These are phyloP conservation scores for Kazachstania psychrophila DNA, from an alignment of 805 yeast species.

Conservation along the genomic window DNA sequence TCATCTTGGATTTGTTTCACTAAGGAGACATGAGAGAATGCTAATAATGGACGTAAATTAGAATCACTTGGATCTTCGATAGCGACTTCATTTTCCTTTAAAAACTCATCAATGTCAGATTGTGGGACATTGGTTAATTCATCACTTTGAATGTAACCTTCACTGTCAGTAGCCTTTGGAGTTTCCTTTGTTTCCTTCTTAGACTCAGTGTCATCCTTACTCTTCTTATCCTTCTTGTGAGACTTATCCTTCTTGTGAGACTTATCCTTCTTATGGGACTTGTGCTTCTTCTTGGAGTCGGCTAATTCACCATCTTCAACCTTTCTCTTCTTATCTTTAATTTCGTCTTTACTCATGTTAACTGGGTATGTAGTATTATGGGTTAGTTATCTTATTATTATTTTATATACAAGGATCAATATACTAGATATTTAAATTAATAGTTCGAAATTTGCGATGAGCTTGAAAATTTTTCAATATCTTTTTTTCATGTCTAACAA, in stretches of 20 bases:
- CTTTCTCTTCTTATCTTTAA: constrained; percentile 34
- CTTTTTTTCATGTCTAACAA: not conserved
- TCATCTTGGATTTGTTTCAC: constrained; percentile 49
- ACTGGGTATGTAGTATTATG: not conserved
- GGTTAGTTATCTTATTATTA: too few species aligned
- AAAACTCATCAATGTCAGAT: constrained; percentile 52
- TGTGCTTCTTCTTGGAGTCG: constrained; percentile 24
- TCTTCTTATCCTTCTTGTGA: constrained; percentile 28
- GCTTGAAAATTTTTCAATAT: constrained; percentile 3
- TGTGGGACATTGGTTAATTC: constrained; percentile 37
- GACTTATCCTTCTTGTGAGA: constrained; percentile 28
- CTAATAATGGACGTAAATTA: constrained; percentile 57
- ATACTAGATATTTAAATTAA: too few species aligned
- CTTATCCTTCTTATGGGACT: constrained; percentile 30
- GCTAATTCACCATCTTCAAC: constrained; percentile 26
- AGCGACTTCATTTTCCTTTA: constrained; percentile 63
- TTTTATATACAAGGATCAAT: too few species aligned
- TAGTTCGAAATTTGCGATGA: constrained; percentile 5
- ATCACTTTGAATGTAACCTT: constrained; percentile 32
- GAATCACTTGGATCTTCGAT: constrained; percentile 56
- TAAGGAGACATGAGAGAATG: constrained; percentile 53
- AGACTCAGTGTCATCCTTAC: constrained; percentile 19
- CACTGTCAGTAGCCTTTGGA: constrained; percentile 19
- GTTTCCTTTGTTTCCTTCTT: constrained; percentile 29
- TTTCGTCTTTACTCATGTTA: constrained; percentile 31